A percentile compares a stretch with the other conserved stretches of the same genome.
These are phyloP conservation scores for Didymella exigua DNA, from an alignment of 2,329 filamentous ascomycete genomes.

Conservation along the genomic window DNA sequence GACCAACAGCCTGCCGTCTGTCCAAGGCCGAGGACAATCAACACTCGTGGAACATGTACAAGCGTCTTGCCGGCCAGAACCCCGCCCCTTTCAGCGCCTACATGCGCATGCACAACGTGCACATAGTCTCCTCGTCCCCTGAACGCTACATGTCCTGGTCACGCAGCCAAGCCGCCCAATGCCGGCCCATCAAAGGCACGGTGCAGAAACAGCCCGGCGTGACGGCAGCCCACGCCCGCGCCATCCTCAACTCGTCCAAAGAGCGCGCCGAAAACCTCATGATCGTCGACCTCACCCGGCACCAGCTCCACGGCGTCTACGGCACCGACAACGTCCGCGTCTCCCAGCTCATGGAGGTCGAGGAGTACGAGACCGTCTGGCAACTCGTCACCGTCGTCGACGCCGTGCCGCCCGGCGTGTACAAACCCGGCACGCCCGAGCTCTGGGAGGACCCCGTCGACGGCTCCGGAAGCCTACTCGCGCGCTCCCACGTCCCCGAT, in stretches of 20 bases:
- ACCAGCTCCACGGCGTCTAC: conserved; percentile 86
- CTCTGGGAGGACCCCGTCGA: conserved; percentile 41
- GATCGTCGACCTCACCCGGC: conserved; percentile 96
- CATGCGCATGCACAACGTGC: conserved; percentile 66
- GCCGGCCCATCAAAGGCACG: conserved; percentile 96
- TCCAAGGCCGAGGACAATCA: conserved; percentile 42
- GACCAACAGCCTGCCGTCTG: conserved; percentile 29
- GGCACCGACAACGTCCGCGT: conserved; percentile 76
- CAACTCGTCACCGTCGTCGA: conserved; percentile 90
- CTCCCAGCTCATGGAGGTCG: conserved; percentile 79
- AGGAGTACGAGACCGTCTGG: conserved; percentile 89
- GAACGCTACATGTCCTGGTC: conserved; percentile 84
- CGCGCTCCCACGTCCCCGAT: conserved; percentile 22
- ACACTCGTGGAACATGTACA: conserved; percentile 71
- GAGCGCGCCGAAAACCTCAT: conserved; percentile 96
- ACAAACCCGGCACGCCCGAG: conserved; percentile 36
- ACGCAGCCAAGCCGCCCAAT: conserved; percentile 67
- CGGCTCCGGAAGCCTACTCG: conserved; percentile 20
- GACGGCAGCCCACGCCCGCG: conserved; percentile 73
- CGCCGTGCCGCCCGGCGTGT: conserved; percentile 53
- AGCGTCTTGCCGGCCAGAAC: conserved; percentile 70
- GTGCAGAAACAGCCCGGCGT: conserved; percentile 76
- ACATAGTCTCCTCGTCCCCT: conserved; percentile 81
- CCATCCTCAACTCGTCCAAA: conserved; percentile 78
- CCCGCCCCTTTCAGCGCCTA: conserved; percentile 87